Conservation (phyloP, 352 stramenopile species). For the Phytophthora palmivora region DNA sequence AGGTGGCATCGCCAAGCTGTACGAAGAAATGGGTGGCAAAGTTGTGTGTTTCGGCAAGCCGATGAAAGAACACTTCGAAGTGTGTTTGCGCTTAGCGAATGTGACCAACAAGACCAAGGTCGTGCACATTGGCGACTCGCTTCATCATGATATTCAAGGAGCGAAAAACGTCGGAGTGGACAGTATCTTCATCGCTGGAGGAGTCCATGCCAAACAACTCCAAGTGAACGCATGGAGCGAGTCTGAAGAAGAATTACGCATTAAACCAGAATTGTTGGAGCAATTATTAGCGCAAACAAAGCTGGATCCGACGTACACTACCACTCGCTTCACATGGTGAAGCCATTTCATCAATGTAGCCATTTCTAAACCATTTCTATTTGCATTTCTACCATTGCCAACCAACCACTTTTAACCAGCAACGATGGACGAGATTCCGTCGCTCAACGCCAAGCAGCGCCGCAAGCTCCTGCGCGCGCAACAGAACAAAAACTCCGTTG, state of each 20-base stretch:
- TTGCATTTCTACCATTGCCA: constrained; percentile 8
- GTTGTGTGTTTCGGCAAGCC: constrained; percentile 89
- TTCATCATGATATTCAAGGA: constrained; percentile 71
- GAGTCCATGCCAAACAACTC: constrained; percentile 69
- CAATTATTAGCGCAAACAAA: constrained; percentile 28
- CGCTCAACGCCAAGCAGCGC: constrained; percentile 82
- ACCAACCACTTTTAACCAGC: constrained; percentile 20
- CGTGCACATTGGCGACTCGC: constrained; percentile 70
- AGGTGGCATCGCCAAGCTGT: constrained; percentile 82
- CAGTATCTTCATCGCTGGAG: constrained; percentile 63
- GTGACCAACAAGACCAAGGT: constrained; percentile 44
- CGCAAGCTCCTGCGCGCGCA: constrained; percentile 69
- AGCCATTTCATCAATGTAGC: background rate
- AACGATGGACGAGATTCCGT: constrained; percentile 11
- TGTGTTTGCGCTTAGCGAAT: constrained; percentile 50
- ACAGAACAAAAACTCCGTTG: background rate
- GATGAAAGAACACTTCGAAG: constrained; percentile 75
- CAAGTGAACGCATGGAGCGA: constrained; percentile 38
- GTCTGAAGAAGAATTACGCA: constrained; percentile 25
- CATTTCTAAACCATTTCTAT: background rate
- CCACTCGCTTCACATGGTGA: constrained; percentile 46
- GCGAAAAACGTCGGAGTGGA: constrained; percentile 55
- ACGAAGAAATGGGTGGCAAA: constrained; percentile 74
- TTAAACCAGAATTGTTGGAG: constrained; percentile 35
- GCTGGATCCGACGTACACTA: too few species aligned